These are phyloP conservation scores for Phalaenopsis aphrodite DNA, from an alignment of 106 monocot species.

Conservation along the genomic window DNA sequence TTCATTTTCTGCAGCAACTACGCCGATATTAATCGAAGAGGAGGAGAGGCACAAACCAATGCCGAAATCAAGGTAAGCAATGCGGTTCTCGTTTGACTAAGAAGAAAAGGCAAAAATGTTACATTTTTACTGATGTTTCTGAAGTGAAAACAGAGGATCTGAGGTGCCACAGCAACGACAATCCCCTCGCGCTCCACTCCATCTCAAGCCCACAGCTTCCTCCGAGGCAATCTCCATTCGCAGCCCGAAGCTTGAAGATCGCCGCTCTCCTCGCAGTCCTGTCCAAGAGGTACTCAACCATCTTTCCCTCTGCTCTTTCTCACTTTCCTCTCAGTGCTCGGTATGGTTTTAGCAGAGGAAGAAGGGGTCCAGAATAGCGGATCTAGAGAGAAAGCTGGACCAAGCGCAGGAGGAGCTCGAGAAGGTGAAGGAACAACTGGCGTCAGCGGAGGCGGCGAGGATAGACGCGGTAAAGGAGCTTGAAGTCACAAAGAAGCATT, in stretches of 20 bases:
- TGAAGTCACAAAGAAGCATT: slow-evolving; percentile 45
- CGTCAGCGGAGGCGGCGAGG: slow-evolving; percentile 48
- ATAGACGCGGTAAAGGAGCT: slow-evolving; percentile 40
- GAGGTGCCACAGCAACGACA: slow-evolving; percentile 37
- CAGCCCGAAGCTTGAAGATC: slow-evolving; percentile 36
- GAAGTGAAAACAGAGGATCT: slow-evolving; percentile 38
- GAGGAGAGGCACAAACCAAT: slow-evolving; percentile 2
- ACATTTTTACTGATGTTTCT: background rate
- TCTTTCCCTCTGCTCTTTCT: background rate
- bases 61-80: slow-evolving; percentile 29
- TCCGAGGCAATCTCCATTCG: slow-evolving; percentile 40
- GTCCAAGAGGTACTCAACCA: slow-evolving; percentile 34
- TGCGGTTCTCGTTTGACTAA: background rate
- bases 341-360: slow-evolving; percentile 27
- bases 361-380: slow-evolving; percentile 43
- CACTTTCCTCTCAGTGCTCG: background rate
- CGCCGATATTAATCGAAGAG: background rate
- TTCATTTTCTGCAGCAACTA: background rate
- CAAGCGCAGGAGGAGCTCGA: slow-evolving; percentile 68
- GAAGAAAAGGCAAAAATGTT: background rate
- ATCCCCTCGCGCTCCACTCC: slow-evolving; percentile 60
- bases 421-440: slow-evolving; percentile 70
- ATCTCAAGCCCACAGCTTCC: slow-evolving; percentile 48
- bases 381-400: slow-evolving; percentile 63
- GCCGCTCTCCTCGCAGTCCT: slow-evolving; percentile 63